These are phyloP conservation scores for Melaleuca alternifolia DNA, from an alignment of 345 rosid genomes.

Conservation along the genomic window DNA sequence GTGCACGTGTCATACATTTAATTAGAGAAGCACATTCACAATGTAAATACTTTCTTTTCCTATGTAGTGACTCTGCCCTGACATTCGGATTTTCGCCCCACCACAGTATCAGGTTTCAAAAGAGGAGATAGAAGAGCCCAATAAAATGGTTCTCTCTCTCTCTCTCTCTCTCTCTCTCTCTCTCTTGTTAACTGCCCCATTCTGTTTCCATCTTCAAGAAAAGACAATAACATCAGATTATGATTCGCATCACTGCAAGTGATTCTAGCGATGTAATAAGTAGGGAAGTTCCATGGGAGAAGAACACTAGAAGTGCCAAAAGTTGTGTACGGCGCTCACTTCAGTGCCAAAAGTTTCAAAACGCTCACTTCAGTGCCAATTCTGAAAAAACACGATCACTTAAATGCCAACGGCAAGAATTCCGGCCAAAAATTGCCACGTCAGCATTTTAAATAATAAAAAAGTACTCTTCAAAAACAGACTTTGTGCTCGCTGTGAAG, in stretches of 20 bases:
- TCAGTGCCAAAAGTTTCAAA: too few relatives aligned
- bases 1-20: neutral
- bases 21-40: neutral
- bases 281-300: neutral
- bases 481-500: too few relatives aligned
- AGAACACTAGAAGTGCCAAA: too few relatives aligned
- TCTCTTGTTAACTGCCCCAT: neutral
- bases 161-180: too few relatives aligned
- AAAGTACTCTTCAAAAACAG: too few relatives aligned
- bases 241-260: neutral
- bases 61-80: neutral
- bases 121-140: neutral
- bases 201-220: neutral
- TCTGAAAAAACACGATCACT: too few relatives aligned
- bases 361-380: too few relatives aligned
- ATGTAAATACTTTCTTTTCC: neutral
- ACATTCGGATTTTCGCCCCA: neutral
- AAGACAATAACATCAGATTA: neutral
- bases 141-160: neutral
- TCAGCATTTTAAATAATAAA: too few relatives aligned
- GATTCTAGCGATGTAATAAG: neutral
- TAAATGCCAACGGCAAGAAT: too few relatives aligned
- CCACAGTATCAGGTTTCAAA: neutral
- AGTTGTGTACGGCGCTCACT: too few relatives aligned
- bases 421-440: too few relatives aligned